phyloP scores from a whole-genome alignment of 2,329 filamentous ascomycete species.

The Trichoderma koningii region DNA sequence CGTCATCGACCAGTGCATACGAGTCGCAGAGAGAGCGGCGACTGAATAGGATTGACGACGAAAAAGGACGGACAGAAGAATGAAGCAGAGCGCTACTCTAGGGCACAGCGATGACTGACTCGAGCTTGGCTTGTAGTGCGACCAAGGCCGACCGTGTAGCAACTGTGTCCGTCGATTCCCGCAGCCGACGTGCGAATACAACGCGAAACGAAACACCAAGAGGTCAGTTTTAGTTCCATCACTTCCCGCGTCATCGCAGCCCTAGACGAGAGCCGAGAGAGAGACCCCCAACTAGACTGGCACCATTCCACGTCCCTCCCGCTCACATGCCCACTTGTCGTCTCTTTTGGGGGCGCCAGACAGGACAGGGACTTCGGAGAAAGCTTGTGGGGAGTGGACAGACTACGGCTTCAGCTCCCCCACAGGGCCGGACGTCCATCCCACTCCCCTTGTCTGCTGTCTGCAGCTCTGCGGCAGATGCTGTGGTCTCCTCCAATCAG shows the following conservation, averaged over 20 bases:
- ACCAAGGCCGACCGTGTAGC: slow-evolving; percentile 55
- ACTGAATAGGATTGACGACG: neutral
- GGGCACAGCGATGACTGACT: slow-evolving; percentile 10
- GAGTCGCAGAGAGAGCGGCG: neutral
- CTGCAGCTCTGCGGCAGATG: slow-evolving; percentile 10
- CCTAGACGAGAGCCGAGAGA: neutral
- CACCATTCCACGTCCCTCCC: slow-evolving; percentile 11
- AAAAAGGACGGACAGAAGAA: neutral
- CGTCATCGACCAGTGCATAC: neutral
- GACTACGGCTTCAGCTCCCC: slow-evolving; percentile 24
- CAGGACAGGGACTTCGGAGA: slow-evolving; percentile 24
- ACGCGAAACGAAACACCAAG: slow-evolving; percentile 22
- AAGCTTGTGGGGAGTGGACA: slow-evolving; percentile 23
- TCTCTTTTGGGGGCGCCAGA: slow-evolving; percentile 2
- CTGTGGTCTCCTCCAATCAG: slow-evolving; percentile 9
- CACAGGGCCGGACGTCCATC: slow-evolving; percentile 17
- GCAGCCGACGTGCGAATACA: slow-evolving; percentile 53
- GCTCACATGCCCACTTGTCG: slow-evolving; percentile 2
- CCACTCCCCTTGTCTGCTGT: slow-evolving; percentile 9
- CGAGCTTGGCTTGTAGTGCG: slow-evolving; percentile 46
- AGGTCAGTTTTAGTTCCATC: slow-evolving; percentile 16
- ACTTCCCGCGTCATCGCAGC: neutral
- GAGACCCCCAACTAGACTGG: slow-evolving; percentile 4
- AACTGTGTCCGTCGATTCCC: slow-evolving; percentile 57
- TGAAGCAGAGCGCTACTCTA: neutral